Evolutionary conservation across 2,329 filamentous ascomycete genomes (phyloP).

Genomic region (Aspergillus tamarii): DNA sequence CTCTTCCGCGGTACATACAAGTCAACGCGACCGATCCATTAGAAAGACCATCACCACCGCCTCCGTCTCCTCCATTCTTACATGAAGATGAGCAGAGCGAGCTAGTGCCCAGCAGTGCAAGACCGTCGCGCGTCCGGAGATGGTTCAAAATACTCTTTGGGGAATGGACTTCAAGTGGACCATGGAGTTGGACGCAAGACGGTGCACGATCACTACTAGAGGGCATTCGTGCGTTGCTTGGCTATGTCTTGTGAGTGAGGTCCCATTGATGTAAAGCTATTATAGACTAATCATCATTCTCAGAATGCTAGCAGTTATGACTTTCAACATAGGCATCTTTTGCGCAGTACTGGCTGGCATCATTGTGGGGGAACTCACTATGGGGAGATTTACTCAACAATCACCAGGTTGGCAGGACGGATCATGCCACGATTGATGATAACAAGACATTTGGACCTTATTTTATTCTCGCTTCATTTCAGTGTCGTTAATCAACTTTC

Average conservation of each 20-base stretch:
- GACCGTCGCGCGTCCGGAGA: neutral
- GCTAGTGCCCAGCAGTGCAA: neutral
- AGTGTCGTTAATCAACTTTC: neutral
- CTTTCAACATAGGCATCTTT: conserved; percentile 17
- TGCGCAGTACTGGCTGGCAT: conserved; percentile 16
- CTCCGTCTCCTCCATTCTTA: neutral
- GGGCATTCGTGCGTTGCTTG: conserved; percentile 10
- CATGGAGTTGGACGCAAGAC: conserved; percentile 8
- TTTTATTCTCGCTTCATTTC: neutral
- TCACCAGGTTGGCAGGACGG: conserved; percentile 16
- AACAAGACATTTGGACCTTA: neutral
- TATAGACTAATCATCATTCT: neutral
- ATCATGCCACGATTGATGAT: conserved; percentile 12
- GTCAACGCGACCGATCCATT: neutral
- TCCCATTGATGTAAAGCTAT: neutral
- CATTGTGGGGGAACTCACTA: conserved; percentile 11
- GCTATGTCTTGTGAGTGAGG: conserved; percentile 14
- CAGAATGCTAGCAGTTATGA: conserved; percentile 24
- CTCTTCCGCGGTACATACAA: conserved; percentile 9
- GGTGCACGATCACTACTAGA: conserved; percentile 13
- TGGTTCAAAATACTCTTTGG: neutral
- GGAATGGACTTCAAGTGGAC: neutral
- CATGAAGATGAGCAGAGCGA: neutral
- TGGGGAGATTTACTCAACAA: conserved; percentile 14
- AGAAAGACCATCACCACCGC: neutral